Percentiles rank a stretch among this genome's conserved stretches.
phyloP scores from a whole-genome alignment of 768 basidiomycete species.

The Tulasnella sp. region DNA sequence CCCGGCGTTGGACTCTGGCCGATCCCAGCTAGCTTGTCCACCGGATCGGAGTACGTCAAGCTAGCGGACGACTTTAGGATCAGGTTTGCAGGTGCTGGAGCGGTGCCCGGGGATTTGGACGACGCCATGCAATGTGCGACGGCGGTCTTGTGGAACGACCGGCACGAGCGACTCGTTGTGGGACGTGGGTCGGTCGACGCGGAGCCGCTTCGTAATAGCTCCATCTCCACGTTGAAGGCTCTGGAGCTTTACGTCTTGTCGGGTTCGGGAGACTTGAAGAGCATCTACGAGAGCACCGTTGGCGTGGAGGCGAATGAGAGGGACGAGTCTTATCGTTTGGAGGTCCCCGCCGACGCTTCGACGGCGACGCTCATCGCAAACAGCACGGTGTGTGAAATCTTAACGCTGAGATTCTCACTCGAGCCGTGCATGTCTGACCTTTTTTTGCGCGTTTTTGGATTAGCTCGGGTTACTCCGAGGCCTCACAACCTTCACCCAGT shows the following conservation, averaged over 20 bases:
- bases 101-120: slow-evolving; percentile 43
- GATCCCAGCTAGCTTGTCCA: slow-evolving; percentile 25
- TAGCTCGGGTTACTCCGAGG: slow-evolving; percentile 49
- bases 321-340: slow-evolving; percentile 50
- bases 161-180: slow-evolving; percentile 46
- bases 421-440: neutral
- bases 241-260: slow-evolving; percentile 21
- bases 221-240: slow-evolving; percentile 35
- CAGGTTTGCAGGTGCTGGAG: slow-evolving; percentile 29
- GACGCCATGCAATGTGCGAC: slow-evolving; percentile 44
- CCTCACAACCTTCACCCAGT: slow-evolving; percentile 62
- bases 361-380: slow-evolving; percentile 46
- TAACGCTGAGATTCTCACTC: too few relatives aligned
- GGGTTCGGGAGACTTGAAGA: slow-evolving; percentile 20
- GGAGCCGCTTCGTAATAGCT: slow-evolving; percentile 30
- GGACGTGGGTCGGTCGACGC: slow-evolving; percentile 45
- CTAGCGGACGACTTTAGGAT: slow-evolving; percentile 45
- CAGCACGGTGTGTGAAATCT: too few relatives aligned
- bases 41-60: slow-evolving; percentile 33
- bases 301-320: slow-evolving; percentile 35
- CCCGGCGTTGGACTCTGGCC: slow-evolving; percentile 27
- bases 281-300: slow-evolving; percentile 44
- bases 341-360: slow-evolving; percentile 41
- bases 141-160: slow-evolving; percentile 36
- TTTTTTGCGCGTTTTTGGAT: neutral